Evolutionary conservation across 169 alveolate genomes (phyloP).

Genomic region (Plasmodium reichenowi): DNA sequence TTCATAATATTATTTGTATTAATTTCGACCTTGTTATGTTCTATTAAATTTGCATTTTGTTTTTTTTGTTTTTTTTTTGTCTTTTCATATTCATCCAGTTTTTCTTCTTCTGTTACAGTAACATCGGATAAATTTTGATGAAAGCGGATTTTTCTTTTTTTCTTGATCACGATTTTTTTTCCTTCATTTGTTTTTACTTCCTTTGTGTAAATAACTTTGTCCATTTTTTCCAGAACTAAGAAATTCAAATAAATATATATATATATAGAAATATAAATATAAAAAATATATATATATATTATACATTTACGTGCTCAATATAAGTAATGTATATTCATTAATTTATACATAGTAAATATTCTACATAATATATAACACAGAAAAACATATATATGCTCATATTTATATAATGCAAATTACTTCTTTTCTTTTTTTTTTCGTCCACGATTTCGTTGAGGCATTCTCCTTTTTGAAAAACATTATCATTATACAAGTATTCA

Average conservation of each 20-base stretch:
- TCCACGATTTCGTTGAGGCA: constrained; percentile 10
- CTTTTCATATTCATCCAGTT: constrained; percentile 62
- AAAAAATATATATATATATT: not conserved
- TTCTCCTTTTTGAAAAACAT: constrained; percentile 50
- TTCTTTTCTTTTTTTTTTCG: constrained; percentile 35
- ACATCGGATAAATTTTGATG: constrained; percentile 72
- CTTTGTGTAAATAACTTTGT: constrained; percentile 71
- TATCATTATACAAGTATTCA: constrained; percentile 19
- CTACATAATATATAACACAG: too few relatives aligned
- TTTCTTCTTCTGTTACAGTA: constrained; percentile 75
- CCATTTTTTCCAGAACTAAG: constrained; percentile 59
- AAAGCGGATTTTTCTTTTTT: constrained; percentile 72
- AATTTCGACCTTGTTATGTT: not conserved
- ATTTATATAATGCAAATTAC: not conserved
- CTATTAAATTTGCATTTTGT: constrained; percentile 32
- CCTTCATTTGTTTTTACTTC: constrained; percentile 72
- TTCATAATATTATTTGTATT: constrained; percentile 26
- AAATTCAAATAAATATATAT: not conserved
- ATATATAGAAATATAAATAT: not conserved
- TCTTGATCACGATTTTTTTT: constrained; percentile 66
- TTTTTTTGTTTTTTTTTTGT: constrained; percentile 60
- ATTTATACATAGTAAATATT: not conserved
- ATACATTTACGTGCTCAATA: not conserved
- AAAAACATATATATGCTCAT: not conserved
- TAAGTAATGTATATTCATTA: not conserved